A percentile compares a stretch with the other conserved stretches of the same genome.
These are phyloP conservation scores for Bimuria novae-zelandiae DNA, from an alignment of 2,329 filamentous ascomycete genomes.

Conservation along the genomic window DNA sequence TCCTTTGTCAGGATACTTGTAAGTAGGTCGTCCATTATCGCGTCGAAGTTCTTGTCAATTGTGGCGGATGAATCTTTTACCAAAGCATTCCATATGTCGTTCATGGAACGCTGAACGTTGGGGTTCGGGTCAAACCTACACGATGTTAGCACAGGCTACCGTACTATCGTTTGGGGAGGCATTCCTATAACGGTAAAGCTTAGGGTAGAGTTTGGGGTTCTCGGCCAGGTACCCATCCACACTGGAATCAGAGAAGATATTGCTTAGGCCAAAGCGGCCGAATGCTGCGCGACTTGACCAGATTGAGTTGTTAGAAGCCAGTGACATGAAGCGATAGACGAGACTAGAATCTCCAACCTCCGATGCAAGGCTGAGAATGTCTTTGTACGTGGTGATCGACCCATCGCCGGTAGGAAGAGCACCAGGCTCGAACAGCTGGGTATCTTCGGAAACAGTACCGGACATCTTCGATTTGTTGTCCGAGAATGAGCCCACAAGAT, in stretches of 20 bases:
- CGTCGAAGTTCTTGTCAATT: slow-evolving; percentile 81
- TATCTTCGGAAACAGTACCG: slow-evolving; percentile 84
- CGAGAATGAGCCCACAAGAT: slow-evolving; percentile 85
- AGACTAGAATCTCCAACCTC: slow-evolving; percentile 94
- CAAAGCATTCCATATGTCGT: slow-evolving; percentile 95
- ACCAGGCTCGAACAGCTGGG: slow-evolving; percentile 90
- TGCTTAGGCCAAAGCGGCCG: slow-evolving; percentile 89
- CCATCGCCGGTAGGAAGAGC: slow-evolving; percentile 88
- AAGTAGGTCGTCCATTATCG: slow-evolving; percentile 85
- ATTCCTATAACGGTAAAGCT: slow-evolving; percentile 82
- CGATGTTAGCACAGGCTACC: slow-evolving; percentile 17
- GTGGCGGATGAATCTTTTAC: slow-evolving; percentile 83
- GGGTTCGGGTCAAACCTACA: slow-evolving; percentile 81
- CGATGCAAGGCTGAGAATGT: slow-evolving; percentile 93
- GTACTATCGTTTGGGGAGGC: neutral
- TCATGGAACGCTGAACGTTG: slow-evolving; percentile 94
- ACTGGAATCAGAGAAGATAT: slow-evolving; percentile 83
- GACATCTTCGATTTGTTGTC: slow-evolving; percentile 71
- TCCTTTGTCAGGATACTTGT: slow-evolving; percentile 86
- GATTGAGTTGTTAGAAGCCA: slow-evolving; percentile 92
- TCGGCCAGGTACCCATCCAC: slow-evolving; percentile 69
- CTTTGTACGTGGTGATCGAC: slow-evolving; percentile 93
- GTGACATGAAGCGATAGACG: slow-evolving; percentile 98
- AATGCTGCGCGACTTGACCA: slow-evolving; percentile 98
- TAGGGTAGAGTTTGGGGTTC: slow-evolving; percentile 93